Evolutionary conservation across 331 rosid species (phyloP), one percentile per base, ranked within the genome.

Genomic region (Prunus yedoensis): DNA sequence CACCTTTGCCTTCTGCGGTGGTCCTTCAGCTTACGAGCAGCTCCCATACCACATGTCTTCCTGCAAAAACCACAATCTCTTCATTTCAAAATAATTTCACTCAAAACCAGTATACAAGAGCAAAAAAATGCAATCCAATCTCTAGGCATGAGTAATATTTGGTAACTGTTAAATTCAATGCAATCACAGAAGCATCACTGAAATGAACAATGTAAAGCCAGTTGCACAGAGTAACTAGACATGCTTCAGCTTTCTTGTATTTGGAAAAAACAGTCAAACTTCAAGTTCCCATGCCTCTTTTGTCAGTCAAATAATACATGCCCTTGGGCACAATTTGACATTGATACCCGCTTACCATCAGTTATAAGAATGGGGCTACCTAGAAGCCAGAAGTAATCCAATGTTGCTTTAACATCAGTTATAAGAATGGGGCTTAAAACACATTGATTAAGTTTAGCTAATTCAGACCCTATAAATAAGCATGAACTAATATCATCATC

Each of bases 41-140:
- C 87, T 83, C 87, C 87, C 84, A 83, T 83, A 51, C 87, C 87
- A 9, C 87, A 77, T 23, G 87, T 83, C 81, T 83, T 83, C 81
- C 87, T 83, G 79, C 80, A 76, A 5, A 38, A 63, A 16, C 1
- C 74, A 47, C 53, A 28, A 47, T 72, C 49, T 50, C 46, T 16
- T 12, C 5, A 64, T 20, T 5, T 45, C 57, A 8, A 58, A 4
- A 63, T 3, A 35, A 64, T 8, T 38, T 27, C 46, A 47, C 49
- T 61, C 2, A 17, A 46, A 10, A 62, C 16, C n/a, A 49, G 56
- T 49, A 18, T 25, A 28, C 21, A 7, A 50, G 60, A 21, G 20
- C 20, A 21, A 25, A 9, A 52, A n/a, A 27, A 50, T 28, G 28
- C 32, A 70, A 70, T 27, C 27, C 62, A 51, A 16, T 10, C 59